These are phyloP conservation scores for Sporothrix humicola DNA, from an alignment of 2,329 filamentous ascomycete species.

Conservation along the genomic window DNA sequence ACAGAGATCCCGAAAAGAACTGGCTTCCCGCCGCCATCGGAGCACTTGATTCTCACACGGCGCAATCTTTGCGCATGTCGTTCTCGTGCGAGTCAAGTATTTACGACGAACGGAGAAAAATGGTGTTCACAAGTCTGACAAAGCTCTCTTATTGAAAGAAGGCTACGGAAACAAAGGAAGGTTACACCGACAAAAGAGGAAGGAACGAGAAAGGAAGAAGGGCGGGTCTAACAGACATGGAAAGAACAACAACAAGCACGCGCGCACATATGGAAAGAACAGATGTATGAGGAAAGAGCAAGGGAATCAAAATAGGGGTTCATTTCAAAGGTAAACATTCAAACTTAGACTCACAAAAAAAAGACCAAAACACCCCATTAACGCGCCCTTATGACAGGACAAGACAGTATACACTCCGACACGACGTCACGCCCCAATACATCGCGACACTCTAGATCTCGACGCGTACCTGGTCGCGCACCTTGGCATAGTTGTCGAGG, in stretches of 20 bases:
- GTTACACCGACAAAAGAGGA: not conserved
- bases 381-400: slow-evolving; percentile 7
- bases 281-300: not conserved
- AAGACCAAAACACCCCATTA: not conserved
- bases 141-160: slow-evolving; percentile 3
- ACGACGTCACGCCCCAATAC: not conserved
- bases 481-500: slow-evolving; percentile 47
- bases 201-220: not conserved
- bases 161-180: not conserved
- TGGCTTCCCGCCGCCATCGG: slow-evolving; percentile 5
- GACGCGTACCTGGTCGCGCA: slow-evolving; percentile 44
- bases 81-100: not conserved
- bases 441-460: slow-evolving; percentile 28
- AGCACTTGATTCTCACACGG: not conserved
- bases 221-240: not conserved
- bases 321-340: not conserved
- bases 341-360: not conserved
- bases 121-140: not conserved
- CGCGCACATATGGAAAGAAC: not conserved
- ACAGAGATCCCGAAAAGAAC: not conserved
- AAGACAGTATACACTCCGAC: not conserved
- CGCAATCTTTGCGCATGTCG: not conserved
- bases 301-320: not conserved
- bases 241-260: not conserved
- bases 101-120: not conserved